Base-by-base conservation (phyloP, 1,284 basidiomycete genomes). In the Neolentinus lepideus region DNA sequence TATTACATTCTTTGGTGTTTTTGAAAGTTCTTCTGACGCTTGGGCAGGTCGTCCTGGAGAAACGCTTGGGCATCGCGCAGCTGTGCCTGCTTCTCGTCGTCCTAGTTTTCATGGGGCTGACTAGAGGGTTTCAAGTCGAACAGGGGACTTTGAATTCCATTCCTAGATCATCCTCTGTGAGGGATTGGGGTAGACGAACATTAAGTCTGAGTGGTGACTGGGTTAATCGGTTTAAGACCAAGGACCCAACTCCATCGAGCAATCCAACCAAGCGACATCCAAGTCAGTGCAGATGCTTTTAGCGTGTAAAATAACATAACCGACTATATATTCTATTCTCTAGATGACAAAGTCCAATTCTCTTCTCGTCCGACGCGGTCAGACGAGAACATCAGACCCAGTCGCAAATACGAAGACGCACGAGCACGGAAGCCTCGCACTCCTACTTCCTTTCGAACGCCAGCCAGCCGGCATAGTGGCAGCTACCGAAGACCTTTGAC, bases 31-130 rank as follows among this genome's bases (percentile, higher is more conserved):
- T 51, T 22, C 22, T 61, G 43, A 58, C 19, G 52, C 12, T 56
- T 22, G 51, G 10, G 26, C 60, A 92, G 88, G 83, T 95, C 38
- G 73, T 85, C 0, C 75, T 93, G 36, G 92, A 95, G 69, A 92
- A 93, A 64, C 81, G 90, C 1, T 78, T 94, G 0, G 84, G 91
- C 2, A 83, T 94, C 35, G 88, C 87, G 0, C 92, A 95, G 64
- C 75, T 95, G 0, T 82, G 88, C 63, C 77, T 93, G 8, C 75
- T 94, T 1, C 75, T 94, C 1, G 79, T 83, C 0, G 84, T 95
- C 1, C 77, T 94, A 25, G 75, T 94, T 10, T 93, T 94, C 67
- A 85, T 94, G 69, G 83, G 83, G 6, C 74, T 94, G 53, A 95
- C 93, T 2, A 81, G 92, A 6, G 90, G 91, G 1, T 88, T 88